These are phyloP conservation scores for Oryza coarctata DNA, from an alignment of 176 grass and related monocot species.

Conservation along the genomic window DNA sequence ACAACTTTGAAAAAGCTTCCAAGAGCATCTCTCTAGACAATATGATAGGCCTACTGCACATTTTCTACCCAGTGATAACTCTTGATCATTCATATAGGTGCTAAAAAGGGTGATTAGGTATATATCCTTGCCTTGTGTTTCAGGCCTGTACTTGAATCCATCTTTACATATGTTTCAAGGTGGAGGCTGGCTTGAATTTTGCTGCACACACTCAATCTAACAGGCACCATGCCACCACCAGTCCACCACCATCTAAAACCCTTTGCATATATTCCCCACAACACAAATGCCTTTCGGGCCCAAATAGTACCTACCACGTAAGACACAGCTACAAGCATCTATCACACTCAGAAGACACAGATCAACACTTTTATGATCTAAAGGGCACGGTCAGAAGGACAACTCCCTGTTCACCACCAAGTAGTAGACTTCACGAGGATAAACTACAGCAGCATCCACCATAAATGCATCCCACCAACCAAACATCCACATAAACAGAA, in stretches of 20 bases:
- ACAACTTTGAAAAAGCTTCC: slow-evolving; percentile 14
- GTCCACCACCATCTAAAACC: background rate
- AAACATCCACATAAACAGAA: background rate
- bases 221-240: background rate
- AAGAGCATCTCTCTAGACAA: slow-evolving; percentile 8
- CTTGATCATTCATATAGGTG: slow-evolving; percentile 7
- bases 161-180: slow-evolving; percentile 13
- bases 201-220: background rate
- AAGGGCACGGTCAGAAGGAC: background rate
- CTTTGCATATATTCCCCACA: slow-evolving; percentile 40
- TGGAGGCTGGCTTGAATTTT: slow-evolving; percentile 2
- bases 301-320: slow-evolving; percentile 18
- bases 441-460: slow-evolving; percentile 4
- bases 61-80: background rate
- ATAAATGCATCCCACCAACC: slow-evolving; percentile 24
- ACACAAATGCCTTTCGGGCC: slow-evolving; percentile 11
- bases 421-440: slow-evolving; percentile 19
- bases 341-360: background rate
- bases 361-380: background rate
- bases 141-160: slow-evolving; percentile 1
- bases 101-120: slow-evolving; percentile 24
- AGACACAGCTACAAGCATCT: slow-evolving; percentile 32
- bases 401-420: slow-evolving; percentile 8
- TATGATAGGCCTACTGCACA: slow-evolving; percentile 8
- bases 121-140: slow-evolving; percentile 41